Evolutionary conservation across 257 asterid species (phyloP), one percentile per base, ranked within the genome.

Genomic region (Lycium ferocissimum): DNA sequence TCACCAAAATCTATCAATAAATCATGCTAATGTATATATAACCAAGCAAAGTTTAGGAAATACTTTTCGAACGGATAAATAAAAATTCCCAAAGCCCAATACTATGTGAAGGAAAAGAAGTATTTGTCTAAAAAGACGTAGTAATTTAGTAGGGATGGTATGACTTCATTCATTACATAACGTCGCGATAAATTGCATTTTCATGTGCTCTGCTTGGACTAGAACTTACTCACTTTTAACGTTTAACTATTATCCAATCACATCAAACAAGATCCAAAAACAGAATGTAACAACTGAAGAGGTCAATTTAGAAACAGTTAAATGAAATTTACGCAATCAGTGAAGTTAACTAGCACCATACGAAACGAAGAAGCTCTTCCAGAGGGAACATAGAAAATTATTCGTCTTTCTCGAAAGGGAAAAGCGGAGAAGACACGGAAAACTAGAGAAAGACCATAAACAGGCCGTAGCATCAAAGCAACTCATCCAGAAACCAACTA

Each of bases 401-500:
- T 35, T 12, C 9, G 12, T 76, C 82, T 76, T 75, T 49, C 81
- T 75, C 63, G 18, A 9, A 76, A 35, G 65, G 47, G 47, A 26
- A 69, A 62, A 43, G 53, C 18, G 43, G 22, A 51, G n/a, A 76
- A 76, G 47, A 76, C 82, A 0, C 10, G 82, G 61, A 22, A 66
- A 54, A 81, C 79, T 51, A 9, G 35, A 56, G 45, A 85, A 59
- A 66, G 84, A 59, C 40, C 69, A 72, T 51, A 72, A 4, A 45
- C 11, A 80, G 86, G 65, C 86, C 86, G 65, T 40, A 81, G 80
- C 58, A 84, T 79, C 73, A 72, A 54, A 22, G 82, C 65, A 86
- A 85, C 85, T 73, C 84, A 58, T 67, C 85, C 82, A 59, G 86
- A 57, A 33, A 84, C 72, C 84, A 59, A 85, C 40, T 81, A 86